Base-by-base conservation (phyloP, 345 rosid genomes). In the Kandelia obovata region DNA sequence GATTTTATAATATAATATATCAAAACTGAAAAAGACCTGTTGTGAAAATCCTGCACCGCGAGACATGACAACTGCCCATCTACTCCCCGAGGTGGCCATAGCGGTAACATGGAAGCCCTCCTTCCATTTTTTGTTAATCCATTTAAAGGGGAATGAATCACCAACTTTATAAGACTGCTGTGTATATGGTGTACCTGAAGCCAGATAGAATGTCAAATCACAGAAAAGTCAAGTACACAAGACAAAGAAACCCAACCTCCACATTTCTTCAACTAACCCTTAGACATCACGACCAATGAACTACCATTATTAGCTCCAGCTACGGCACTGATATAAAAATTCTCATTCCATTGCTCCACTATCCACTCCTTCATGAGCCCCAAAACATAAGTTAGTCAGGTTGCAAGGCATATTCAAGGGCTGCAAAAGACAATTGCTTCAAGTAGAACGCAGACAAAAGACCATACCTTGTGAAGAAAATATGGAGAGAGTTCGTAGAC, bases 341-440 rank as follows among this genome's bases (percentile, higher is more conserved):
- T 89, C 76, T 89, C 88, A 79, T 89, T 96, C 97, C 97, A 92
- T 61, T 89, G 96, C 73, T 92, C 97, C 97, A 89, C 89, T 65
- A 92, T 92, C 97, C 97, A 92, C 63, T 92, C 97, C 96, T 92
- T 64, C 66, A 75, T 20, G 71, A 70, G 7, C 8, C 13, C 31
- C 39, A 61, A 52, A 66, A 68, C 59, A 64, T 15, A 46, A 47
- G 53, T 21, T 34, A 15, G 34, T n/a, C 43, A 55, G 10, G 55
- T 43, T 55, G 28, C 31, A 2, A 23, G 19, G n/a, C 31, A 49
- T 32, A 11, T 58, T 34, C 5, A 32, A 46, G 59, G 15, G 28
- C 30, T n/a, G 39, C 32, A 26, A 2, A 31, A 0, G 1, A 28
- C 23, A 52, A 74, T 16, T 46, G 70, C 60, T 59, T 58, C 62